phyloP scores from a whole-genome alignment of 805 yeast genomes.

The Starmera caribaea region DNA sequence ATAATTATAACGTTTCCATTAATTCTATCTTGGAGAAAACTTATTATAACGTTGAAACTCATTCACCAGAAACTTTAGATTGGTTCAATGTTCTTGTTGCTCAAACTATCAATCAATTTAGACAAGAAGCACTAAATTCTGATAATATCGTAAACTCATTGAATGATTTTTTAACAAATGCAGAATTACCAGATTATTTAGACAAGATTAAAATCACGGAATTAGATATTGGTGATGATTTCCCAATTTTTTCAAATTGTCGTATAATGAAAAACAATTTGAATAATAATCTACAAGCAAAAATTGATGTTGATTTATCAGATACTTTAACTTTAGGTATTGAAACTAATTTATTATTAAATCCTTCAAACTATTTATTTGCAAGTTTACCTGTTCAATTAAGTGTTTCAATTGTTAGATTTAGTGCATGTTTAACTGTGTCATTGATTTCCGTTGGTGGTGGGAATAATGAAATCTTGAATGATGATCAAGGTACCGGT shows the following conservation, averaged over 20 bases:
- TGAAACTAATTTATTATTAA: constrained; percentile 68
- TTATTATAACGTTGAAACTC: constrained; percentile 82
- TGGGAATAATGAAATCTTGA: constrained; percentile 3
- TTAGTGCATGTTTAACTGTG: constrained; percentile 82
- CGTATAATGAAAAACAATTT: constrained; percentile 54
- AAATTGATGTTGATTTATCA: constrained; percentile 81
- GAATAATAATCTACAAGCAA: constrained; percentile 59
- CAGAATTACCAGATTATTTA: constrained; percentile 69
- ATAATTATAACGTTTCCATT: constrained; percentile 14
- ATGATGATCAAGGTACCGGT: constrained; percentile 25
- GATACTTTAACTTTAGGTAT: constrained; percentile 83
- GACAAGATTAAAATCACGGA: constrained; percentile 76
- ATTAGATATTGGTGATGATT: constrained; percentile 88
- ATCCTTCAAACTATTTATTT: constrained; percentile 73
- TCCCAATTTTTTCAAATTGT: constrained; percentile 91
- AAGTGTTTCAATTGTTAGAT: constrained; percentile 80
- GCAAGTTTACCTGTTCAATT: constrained; percentile 83
- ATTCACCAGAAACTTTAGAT: constrained; percentile 83
- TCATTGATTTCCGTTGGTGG: constrained; percentile 28
- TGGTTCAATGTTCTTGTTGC: constrained; percentile 96
- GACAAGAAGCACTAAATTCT: constrained; percentile 80
- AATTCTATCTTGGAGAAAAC: constrained; percentile 74
- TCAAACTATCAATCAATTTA: constrained; percentile 75
- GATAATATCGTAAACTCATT: constrained; percentile 80
- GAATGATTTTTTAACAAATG: constrained; percentile 48